phyloP scores from a whole-genome alignment of 1,284 basidiomycete species.

The Neolentinus lepideus region DNA sequence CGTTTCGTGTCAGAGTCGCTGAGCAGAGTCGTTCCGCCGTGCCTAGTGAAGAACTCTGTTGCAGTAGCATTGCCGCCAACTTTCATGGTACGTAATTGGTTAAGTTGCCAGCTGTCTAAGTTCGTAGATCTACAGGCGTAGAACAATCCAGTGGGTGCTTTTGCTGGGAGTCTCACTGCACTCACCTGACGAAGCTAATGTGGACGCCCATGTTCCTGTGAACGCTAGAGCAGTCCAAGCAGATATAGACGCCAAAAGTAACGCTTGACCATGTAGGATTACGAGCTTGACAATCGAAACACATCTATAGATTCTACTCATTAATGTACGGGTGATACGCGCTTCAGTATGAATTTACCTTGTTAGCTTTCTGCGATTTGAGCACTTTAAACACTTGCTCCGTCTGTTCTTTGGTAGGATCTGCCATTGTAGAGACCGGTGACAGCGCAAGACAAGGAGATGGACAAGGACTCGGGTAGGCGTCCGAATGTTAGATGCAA shows the following conservation, averaged over 20 bases:
- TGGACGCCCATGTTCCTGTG: constrained; percentile 99
- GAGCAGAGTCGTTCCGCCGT: constrained; percentile 72
- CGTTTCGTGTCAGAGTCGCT: constrained; percentile 77
- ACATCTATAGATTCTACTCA: constrained; percentile 49
- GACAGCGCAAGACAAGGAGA: not conserved
- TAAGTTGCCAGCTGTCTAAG: constrained; percentile 91
- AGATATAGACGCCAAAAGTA: constrained; percentile 96
- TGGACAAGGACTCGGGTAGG: not conserved
- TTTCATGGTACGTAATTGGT: constrained; percentile 94
- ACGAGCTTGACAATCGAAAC: constrained; percentile 95
- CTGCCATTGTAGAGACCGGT: constrained; percentile 38
- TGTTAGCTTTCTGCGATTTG: constrained; percentile 83
- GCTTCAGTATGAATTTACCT: constrained; percentile 41
- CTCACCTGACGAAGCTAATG: constrained; percentile 93
- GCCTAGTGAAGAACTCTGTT: constrained; percentile 84
- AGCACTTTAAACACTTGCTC: constrained; percentile 74
- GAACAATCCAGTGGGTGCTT: not conserved
- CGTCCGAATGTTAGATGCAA: not conserved
- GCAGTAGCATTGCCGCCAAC: constrained; percentile 91
- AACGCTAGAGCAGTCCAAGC: constrained; percentile 92
- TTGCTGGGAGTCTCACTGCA: constrained; percentile 8
- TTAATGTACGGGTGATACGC: not conserved
- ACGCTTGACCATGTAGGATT: constrained; percentile 98
- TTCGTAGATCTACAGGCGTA: constrained; percentile 47
- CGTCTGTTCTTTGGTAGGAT: constrained; percentile 71